Conservation (phyloP, 108 stramenopile species). For the Skeletonema grethae region DNA sequence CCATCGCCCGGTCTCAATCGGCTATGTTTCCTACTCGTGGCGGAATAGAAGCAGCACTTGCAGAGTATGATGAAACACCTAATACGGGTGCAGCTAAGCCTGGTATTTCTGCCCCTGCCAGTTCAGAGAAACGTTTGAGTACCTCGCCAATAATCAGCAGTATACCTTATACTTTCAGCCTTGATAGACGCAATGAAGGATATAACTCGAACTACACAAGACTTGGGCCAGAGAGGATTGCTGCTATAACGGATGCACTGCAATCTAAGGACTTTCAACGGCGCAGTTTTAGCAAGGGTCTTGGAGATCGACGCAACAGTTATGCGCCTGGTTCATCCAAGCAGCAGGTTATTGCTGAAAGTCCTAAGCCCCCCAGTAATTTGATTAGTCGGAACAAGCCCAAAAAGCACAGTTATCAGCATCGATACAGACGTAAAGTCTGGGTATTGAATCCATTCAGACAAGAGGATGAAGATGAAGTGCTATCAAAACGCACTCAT, state of each 20-base stretch:
- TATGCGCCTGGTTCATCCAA: not conserved
- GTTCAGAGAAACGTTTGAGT: slow-evolving; percentile 6
- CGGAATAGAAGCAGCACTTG: slow-evolving; percentile 46
- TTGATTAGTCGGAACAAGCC: not conserved
- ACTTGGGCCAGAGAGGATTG: slow-evolving; percentile 4
- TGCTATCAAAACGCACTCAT: slow-evolving; percentile 90
- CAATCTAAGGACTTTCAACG: slow-evolving; percentile 23
- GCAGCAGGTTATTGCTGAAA: not conserved
- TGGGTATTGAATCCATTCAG: slow-evolving; percentile 92
- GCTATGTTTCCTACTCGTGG: slow-evolving; percentile 8
- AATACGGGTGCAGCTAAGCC: not conserved
- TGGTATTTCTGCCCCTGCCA: slow-evolving; percentile 8
- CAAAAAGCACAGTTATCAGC: slow-evolving; percentile 2
- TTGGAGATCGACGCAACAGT: not conserved
- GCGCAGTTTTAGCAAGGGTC: slow-evolving; percentile 17
- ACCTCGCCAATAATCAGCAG: slow-evolving; percentile 26
- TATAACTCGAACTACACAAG: slow-evolving; percentile 21
- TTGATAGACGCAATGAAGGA: slow-evolving; percentile 27
- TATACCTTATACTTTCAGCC: slow-evolving; percentile 38
- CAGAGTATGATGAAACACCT: slow-evolving; percentile 22
- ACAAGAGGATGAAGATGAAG: slow-evolving; percentile 90
- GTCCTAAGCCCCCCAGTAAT: not conserved
- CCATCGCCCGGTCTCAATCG: slow-evolving; percentile 22
- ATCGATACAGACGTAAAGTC: slow-evolving; percentile 46
- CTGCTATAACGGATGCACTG: slow-evolving; percentile 19